Evolutionary conservation across 176 grass and related monocot species (phyloP).

Genomic region (Metroxylon sagu): DNA sequence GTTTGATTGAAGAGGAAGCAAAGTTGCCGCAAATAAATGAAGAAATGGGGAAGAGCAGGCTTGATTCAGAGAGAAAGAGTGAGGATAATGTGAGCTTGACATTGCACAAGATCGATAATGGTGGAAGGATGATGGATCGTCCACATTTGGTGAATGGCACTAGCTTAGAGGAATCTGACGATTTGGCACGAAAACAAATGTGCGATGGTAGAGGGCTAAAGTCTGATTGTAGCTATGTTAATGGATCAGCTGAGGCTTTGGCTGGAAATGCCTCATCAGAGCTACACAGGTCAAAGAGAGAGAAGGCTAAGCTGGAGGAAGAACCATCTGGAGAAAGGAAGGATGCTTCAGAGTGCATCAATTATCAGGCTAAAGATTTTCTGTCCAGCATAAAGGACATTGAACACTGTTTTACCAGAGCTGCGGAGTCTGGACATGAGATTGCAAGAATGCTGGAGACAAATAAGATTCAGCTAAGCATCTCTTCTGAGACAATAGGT

Average conservation of each 20-base stretch:
- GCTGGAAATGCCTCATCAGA: not conserved
- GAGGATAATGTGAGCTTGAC: too few relatives aligned
- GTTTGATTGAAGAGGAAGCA: slow-evolving; percentile 13
- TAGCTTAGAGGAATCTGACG: not conserved
- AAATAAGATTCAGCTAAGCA: slow-evolving; percentile 34
- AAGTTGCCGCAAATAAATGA: too few relatives aligned
- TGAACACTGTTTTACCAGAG: slow-evolving; percentile 44
- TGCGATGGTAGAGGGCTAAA: not conserved
- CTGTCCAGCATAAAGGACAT: slow-evolving; percentile 41
- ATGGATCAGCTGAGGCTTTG: slow-evolving; percentile 1
- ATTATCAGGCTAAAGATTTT: slow-evolving; percentile 35
- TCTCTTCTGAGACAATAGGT: slow-evolving; percentile 43
- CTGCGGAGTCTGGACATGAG: slow-evolving; percentile 48
- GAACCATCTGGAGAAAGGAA: slow-evolving; percentile 20
- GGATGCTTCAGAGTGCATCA: slow-evolving; percentile 20
- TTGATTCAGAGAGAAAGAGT: too few relatives aligned
- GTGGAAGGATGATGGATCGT: too few relatives aligned
- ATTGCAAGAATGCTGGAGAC: slow-evolving; percentile 62
- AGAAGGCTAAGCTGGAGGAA: slow-evolving; percentile 10
- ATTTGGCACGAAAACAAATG: not conserved
- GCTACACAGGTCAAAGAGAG: not conserved
- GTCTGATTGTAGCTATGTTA: slow-evolving; percentile 20
- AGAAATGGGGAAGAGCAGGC: too few relatives aligned
- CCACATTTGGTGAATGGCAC: not conserved
- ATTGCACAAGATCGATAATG: too few relatives aligned